Conservation (phyloP, 163 green algal genomes). For the Coccomyxa subellipsoidea region DNA sequence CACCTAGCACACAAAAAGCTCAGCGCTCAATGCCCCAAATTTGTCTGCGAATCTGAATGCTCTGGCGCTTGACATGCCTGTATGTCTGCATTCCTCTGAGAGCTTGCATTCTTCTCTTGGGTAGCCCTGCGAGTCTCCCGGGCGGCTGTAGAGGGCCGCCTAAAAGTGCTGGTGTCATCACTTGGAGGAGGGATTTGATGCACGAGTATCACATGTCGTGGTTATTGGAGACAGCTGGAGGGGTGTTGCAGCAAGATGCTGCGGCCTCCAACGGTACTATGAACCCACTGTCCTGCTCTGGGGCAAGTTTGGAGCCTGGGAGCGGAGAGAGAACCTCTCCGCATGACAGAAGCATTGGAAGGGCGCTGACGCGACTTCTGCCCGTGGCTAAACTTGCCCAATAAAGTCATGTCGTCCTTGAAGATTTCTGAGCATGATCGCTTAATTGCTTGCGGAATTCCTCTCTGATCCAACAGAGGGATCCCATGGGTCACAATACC, state of each 20-base stretch:
- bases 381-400: background rate
- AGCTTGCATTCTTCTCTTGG: too few species aligned
- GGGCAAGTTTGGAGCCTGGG: background rate
- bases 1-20: background rate
- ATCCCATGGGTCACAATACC: too few species aligned
- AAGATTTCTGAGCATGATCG: background rate
- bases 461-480: too few species aligned
- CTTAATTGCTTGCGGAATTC: too few species aligned
- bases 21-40: background rate
- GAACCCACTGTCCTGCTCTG: background rate
- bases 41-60: background rate
- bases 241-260: background rate
- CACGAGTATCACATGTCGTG: background rate
- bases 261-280: constrained; percentile 4
- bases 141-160: too few species aligned
- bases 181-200: too few species aligned
- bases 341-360: background rate
- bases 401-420: background rate
- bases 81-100: too few species aligned
- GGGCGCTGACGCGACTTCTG: background rate
- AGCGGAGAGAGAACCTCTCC: background rate
- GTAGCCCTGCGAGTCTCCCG: too few species aligned
- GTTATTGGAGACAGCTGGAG: constrained; percentile 1
- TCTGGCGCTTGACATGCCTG: background rate
- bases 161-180: too few species aligned